Conservation (phyloP, 2,329 filamentous ascomycete species). For the Cercospora brassicicola region DNA sequence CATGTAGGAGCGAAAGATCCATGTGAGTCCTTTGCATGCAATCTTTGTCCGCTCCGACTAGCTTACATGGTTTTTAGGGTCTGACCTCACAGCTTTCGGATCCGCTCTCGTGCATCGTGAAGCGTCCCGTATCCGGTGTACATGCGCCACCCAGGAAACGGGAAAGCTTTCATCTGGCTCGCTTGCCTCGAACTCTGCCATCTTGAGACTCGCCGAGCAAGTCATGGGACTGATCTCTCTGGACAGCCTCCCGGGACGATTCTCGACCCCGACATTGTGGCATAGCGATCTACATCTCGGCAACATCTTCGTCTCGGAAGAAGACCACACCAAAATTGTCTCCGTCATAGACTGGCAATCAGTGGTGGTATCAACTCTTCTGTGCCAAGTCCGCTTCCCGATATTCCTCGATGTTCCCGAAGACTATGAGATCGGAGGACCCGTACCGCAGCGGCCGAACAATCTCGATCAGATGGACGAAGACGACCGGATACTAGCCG, state of each 20-base stretch:
- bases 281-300: constrained; percentile 14
- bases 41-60: too few species aligned
- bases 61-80: neutral
- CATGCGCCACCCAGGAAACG: neutral
- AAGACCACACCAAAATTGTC: constrained; percentile 13
- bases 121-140: neutral
- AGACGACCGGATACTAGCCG: constrained; percentile 8
- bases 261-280: constrained; percentile 9
- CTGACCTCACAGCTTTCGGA: neutral
- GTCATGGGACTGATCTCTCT: neutral
- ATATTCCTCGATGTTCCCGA: constrained; percentile 16
- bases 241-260: constrained; percentile 10
- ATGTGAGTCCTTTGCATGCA: neutral
- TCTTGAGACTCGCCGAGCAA: neutral
- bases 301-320: constrained; percentile 12
- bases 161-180: neutral
- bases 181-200: neutral
- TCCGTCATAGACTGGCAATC: constrained; percentile 16
- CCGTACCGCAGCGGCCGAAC: constrained; percentile 1
- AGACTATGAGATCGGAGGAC: constrained; percentile 9
- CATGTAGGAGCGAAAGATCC: neutral
- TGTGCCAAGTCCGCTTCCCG: constrained; percentile 15
- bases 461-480: constrained; percentile 11
- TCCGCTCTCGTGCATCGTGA: neutral
- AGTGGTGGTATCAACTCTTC: neutral